Evolutionary conservation across 306 rosid species (phyloP).

Genomic region (Begonia masoniana): DNA sequence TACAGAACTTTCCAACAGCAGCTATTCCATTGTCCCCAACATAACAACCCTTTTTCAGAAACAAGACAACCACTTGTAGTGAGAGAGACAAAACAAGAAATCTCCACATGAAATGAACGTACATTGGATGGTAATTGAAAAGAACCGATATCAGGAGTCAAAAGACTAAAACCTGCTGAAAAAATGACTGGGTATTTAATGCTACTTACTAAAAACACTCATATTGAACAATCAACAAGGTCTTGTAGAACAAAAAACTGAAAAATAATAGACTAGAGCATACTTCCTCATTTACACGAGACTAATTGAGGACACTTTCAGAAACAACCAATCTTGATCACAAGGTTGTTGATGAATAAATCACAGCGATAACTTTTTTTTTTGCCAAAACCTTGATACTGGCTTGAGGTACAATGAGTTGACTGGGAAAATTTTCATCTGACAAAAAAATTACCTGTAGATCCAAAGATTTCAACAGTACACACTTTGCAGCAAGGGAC

Average conservation of each 20-base stretch:
- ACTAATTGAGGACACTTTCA: too few species aligned
- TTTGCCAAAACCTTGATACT: too few species aligned
- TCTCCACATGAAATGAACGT: background rate
- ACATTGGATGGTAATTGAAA: background rate
- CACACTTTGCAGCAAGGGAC: conserved; percentile 48
- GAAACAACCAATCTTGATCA: too few species aligned
- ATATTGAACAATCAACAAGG: too few species aligned
- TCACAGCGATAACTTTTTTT: too few species aligned
- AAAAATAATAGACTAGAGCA: too few species aligned
- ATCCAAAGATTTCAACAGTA: conserved; percentile 56
- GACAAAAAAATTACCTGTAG: conserved; percentile 47
- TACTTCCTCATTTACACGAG: too few species aligned
- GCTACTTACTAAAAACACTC: too few species aligned
- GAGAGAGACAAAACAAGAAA: background rate
- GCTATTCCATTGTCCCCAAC: conserved; percentile 85
- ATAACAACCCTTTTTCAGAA: conserved; percentile 66
- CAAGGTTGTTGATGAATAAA: too few species aligned
- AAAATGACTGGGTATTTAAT: background rate
- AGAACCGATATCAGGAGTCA: background rate
- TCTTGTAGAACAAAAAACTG: too few species aligned
- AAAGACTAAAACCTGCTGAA: background rate
- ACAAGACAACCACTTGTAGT: background rate
- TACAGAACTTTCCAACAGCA: conserved; percentile 73
- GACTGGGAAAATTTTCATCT: background rate
- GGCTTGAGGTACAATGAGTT: too few species aligned